Evolutionary conservation across 768 basidiomycete species (phyloP).

Genomic region (Psilocybe cyanescens): DNA sequence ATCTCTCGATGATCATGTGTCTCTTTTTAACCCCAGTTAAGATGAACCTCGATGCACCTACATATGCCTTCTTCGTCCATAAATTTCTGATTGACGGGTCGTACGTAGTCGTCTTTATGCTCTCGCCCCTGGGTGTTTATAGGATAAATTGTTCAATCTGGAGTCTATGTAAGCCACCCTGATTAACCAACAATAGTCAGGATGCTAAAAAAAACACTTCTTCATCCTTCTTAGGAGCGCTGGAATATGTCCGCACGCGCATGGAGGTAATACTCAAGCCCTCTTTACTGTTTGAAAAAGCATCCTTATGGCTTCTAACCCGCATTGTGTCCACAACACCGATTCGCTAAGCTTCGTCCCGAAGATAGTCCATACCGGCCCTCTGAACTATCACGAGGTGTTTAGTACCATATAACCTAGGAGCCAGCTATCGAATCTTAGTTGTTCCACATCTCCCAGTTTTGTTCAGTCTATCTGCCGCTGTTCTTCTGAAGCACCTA

Average conservation of each 20-base stretch:
- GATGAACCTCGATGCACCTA: not conserved
- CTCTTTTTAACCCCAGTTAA: not conserved
- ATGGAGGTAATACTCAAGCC: not conserved
- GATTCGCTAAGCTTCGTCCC: slow-evolving; percentile 15
- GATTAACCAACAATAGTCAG: not conserved
- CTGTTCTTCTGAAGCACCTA: not conserved
- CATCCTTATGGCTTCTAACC: not conserved
- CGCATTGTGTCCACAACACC: slow-evolving; percentile 1
- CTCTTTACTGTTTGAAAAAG: not conserved
- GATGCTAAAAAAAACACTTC: not conserved
- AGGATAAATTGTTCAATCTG: slow-evolving; percentile 5
- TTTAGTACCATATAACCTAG: not conserved
- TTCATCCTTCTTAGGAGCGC: not conserved
- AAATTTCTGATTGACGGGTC: not conserved
- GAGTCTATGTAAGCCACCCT: not conserved
- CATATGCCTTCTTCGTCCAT: slow-evolving; percentile 1
- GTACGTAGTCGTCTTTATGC: not conserved
- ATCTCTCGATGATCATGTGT: not conserved
- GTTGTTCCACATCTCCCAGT: not conserved
- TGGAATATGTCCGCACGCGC: not conserved
- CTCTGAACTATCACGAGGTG: slow-evolving; percentile 17
- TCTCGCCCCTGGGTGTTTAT: slow-evolving; percentile 3
- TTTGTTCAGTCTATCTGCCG: not conserved
- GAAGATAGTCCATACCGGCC: slow-evolving; percentile 22
- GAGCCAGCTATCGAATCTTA: not conserved